These are phyloP conservation scores for Candida germanica DNA, from an alignment of 805 yeast species.

Conservation along the genomic window DNA sequence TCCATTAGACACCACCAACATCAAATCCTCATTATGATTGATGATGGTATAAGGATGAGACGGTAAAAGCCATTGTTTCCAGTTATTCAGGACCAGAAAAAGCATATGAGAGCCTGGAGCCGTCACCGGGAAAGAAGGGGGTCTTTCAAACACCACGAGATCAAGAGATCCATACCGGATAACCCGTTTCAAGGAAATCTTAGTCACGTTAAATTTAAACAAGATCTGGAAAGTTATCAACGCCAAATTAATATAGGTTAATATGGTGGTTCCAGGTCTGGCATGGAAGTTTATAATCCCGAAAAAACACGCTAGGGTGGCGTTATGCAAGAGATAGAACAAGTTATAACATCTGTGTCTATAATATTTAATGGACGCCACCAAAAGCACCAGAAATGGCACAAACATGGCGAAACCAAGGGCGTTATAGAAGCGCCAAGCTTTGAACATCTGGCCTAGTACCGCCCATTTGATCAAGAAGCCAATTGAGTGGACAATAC, in stretches of 20 bases:
- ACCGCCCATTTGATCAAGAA: slow-evolving; percentile 48
- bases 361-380: slow-evolving; percentile 47
- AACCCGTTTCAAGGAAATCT: slow-evolving; percentile 1
- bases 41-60: slow-evolving; percentile 15
- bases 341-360: slow-evolving; percentile 48
- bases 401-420: slow-evolving; percentile 49
- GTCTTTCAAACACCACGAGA: slow-evolving; percentile 8
- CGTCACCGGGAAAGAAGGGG: slow-evolving; percentile 8
- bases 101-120: slow-evolving; percentile 12
- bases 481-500: slow-evolving; percentile 51
- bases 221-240: slow-evolving; percentile 36
- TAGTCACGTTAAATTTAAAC: slow-evolving; percentile 23
- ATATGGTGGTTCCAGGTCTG: slow-evolving; percentile 55
- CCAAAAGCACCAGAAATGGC: slow-evolving; percentile 31
- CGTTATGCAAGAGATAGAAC: slow-evolving; percentile 58
- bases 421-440: slow-evolving; percentile 40
- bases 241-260: slow-evolving; percentile 15
- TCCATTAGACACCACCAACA: slow-evolving; percentile 8
- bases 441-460: slow-evolving; percentile 32
- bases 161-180: slow-evolving; percentile 5
- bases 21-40: slow-evolving; percentile 7
- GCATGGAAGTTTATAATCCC: slow-evolving; percentile 57
- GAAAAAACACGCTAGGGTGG: slow-evolving; percentile 46
- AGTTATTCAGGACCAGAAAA: slow-evolving; percentile 1
- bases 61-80: slow-evolving; percentile 5